These are phyloP conservation scores for Afroboletus lepidellus DNA, from an alignment of 1,284 basidiomycete species.

Conservation along the genomic window DNA sequence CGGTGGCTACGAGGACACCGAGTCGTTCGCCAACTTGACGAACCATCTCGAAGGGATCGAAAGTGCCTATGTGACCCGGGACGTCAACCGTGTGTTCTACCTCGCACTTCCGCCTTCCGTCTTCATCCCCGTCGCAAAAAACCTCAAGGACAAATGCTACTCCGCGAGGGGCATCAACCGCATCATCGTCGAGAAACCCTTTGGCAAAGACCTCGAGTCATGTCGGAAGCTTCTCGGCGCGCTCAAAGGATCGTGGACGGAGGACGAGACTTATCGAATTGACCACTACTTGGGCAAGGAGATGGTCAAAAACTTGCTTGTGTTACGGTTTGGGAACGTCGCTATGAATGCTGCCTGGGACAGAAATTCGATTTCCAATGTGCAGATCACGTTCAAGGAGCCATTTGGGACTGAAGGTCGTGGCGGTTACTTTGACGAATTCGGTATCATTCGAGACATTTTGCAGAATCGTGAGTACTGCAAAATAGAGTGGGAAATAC, in stretches of 20 bases:
- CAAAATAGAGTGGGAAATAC: slow-evolving; percentile 5
- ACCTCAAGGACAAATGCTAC: slow-evolving; percentile 83
- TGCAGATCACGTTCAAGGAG: slow-evolving; percentile 98
- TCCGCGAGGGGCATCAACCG: slow-evolving; percentile 68
- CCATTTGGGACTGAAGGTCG: slow-evolving; percentile 96
- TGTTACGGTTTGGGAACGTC: slow-evolving; percentile 91
- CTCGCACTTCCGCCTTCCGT: slow-evolving; percentile 93
- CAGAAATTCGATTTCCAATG: slow-evolving; percentile 91
- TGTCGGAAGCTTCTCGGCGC: slow-evolving; percentile 75
- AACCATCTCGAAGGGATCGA: slow-evolving; percentile 80
- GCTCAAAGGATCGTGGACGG: slow-evolving; percentile 86
- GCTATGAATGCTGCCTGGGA: slow-evolving; percentile 88
- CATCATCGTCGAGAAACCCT: slow-evolving; percentile 95
- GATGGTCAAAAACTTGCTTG: slow-evolving; percentile 97
- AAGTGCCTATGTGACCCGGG: slow-evolving; percentile 58
- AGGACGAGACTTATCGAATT: slow-evolving; percentile 97
- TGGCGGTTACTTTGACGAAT: slow-evolving; percentile 98
- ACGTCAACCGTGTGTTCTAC: slow-evolving; percentile 84
- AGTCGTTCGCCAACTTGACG: slow-evolving; percentile 76
- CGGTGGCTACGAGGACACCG: slow-evolving; percentile 84
- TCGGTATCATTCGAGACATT: slow-evolving; percentile 95
- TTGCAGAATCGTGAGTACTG: slow-evolving; percentile 87
- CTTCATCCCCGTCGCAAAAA: slow-evolving; percentile 84
- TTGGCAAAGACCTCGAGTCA: slow-evolving; percentile 91
- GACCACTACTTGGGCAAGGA: slow-evolving; percentile 98